These are phyloP conservation scores for Barnettozyma vustinii DNA, from an alignment of 805 yeast genomes.

Conservation along the genomic window DNA sequence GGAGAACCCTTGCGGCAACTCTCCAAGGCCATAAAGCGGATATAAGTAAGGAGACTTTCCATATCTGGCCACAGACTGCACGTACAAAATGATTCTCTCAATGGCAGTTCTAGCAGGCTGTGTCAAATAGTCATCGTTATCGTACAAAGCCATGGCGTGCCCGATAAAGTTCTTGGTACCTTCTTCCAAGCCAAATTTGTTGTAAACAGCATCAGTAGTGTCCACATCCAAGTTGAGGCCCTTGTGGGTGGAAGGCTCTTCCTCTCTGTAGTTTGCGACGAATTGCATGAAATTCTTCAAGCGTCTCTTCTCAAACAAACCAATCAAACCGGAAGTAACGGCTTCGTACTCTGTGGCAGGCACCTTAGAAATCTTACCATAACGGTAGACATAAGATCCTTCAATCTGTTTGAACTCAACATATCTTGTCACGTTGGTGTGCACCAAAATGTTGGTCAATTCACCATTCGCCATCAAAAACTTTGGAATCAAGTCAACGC, in stretches of 20 bases:
- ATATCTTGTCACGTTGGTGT: slow-evolving; percentile 93
- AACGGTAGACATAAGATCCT: slow-evolving; percentile 87
- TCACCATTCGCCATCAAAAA: slow-evolving; percentile 98
- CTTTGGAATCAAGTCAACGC: slow-evolving; percentile 94
- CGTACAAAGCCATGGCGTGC: slow-evolving; percentile 97
- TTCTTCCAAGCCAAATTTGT: slow-evolving; percentile 82
- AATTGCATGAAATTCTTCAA: slow-evolving; percentile 89
- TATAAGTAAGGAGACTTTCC: slow-evolving; percentile 96
- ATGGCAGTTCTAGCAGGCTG: slow-evolving; percentile 90
- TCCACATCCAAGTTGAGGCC: slow-evolving; percentile 80
- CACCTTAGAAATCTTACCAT: slow-evolving; percentile 88
- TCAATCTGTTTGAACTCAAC: slow-evolving; percentile 94
- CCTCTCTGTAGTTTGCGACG: slow-evolving; percentile 76
- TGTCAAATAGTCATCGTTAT: slow-evolving; percentile 82
- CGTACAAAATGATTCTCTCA: slow-evolving; percentile 79
- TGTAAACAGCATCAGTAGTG: slow-evolving; percentile 88
- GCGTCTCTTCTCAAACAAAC: slow-evolving; percentile 91
- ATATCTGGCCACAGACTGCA: slow-evolving; percentile 86
- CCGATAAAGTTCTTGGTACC: slow-evolving; percentile 97
- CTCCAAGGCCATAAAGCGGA: slow-evolving; percentile 95
- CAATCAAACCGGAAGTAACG: slow-evolving; percentile 85
- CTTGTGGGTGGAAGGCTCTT: slow-evolving; percentile 73
- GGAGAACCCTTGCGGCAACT: slow-evolving; percentile 98
- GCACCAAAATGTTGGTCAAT: slow-evolving; percentile 88
- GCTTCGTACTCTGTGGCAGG: slow-evolving; percentile 93